Conservation (phyloP, 73 alveolate genomes). For the Tetrahymena borealis region DNA sequence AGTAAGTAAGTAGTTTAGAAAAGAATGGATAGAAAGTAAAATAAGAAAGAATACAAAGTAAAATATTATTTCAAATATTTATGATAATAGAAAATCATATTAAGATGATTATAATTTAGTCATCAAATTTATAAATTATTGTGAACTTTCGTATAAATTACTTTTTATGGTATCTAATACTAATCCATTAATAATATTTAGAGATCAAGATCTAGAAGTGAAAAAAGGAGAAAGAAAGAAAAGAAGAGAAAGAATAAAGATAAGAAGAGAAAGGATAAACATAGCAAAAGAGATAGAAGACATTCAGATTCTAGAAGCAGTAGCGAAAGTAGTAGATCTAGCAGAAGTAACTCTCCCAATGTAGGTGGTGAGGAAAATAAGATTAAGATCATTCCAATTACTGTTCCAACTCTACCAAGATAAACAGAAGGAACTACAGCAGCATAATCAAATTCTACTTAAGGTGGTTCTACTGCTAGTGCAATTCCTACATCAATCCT, state of each 20-base stretch:
- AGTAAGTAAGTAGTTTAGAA: too few species aligned
- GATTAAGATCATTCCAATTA: background rate
- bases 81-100: too few species aligned
- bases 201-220: constrained; percentile 3
- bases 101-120: too few species aligned
- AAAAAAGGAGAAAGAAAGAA: background rate
- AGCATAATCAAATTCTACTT: background rate
- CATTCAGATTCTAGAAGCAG: background rate
- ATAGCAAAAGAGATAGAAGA: background rate
- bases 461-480: background rate
- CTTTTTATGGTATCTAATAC: too few species aligned
- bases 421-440: background rate
- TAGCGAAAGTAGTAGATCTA: background rate
- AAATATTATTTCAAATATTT: background rate
- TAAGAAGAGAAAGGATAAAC: background rate
- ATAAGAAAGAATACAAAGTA: background rate
- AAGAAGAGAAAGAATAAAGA: constrained; percentile 1
- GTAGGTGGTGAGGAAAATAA: background rate
- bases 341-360: background rate
- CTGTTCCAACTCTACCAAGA: background rate
- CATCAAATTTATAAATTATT: too few species aligned
- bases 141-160: too few species aligned
- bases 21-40: background rate
- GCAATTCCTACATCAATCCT: background rate
- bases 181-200: too few species aligned